Evolutionary conservation across 176 grass and related monocot species (phyloP), one percentile per base, ranked within the genome.

Genomic region (Microstegium vimineum): DNA sequence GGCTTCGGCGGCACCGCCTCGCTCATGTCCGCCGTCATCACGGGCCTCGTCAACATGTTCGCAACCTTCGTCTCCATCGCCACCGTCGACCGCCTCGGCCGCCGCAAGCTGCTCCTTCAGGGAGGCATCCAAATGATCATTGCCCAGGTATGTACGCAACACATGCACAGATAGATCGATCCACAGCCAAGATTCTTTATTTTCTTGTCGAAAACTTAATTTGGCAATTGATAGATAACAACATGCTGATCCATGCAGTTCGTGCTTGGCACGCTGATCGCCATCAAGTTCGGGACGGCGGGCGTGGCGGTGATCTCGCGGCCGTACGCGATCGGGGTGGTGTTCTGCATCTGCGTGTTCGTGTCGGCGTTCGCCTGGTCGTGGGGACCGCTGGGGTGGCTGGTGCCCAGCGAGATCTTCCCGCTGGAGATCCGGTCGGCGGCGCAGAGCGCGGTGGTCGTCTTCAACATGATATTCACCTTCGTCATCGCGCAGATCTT

Each of bases 341-440:
- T 87, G 71, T 0, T 82, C 2, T 81, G 90, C 89, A 97, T 97
- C 85, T 97, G 94, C 76, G 14, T 94, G 14, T 97, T 94, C 59
- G 91, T 97, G n/a, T 86, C 94, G 20, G 91, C 86, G 15, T 97
- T 97, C 82, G 91, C 91, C 3, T 93, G 94, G 94, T 97, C 94
- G 2, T 97, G 91, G 94, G 94, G 94, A 0, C 94, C 94, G 8
- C 87, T 97, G 5, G 94, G 94, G 22, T 97, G 94, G 94, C 68
- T 97, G 78, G 89, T 97, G 9, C 94, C 91, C 1, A 97, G 94
- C 69, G 91, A 97, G 85, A 97, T 97, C 52, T 97, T 97, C 74
- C 94, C 94, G 36, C 84, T 97, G 17, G 94, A 97, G 83, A 97
- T 97, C 79, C 47, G 91, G 12, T 93, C 90, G 10, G 90, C 93